phyloP scores from a whole-genome alignment of 495 filamentous ascomycete species.

The Talaromyces adpressus region DNA sequence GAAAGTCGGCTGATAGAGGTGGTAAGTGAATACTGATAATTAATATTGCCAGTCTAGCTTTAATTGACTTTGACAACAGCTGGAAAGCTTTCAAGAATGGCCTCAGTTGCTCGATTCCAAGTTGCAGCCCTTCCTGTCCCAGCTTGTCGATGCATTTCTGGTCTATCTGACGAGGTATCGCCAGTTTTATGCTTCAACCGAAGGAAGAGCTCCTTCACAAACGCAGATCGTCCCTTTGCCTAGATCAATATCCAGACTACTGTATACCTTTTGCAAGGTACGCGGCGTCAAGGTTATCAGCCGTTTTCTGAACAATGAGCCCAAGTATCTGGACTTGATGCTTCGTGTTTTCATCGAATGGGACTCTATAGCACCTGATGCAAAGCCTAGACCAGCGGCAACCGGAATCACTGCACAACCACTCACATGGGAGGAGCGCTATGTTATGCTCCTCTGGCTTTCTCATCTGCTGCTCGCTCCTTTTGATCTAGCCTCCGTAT shows the following conservation, averaged over 20 bases:
- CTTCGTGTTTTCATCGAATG: conserved; percentile 57
- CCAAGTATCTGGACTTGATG: conserved; percentile 71
- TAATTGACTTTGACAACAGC: conserved; percentile 33
- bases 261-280: conserved; percentile 93
- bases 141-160: conserved; percentile 67
- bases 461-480: conserved; percentile 89
- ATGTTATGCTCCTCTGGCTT: conserved; percentile 85
- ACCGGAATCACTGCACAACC: conserved; percentile 13
- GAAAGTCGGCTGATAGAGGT: conserved; percentile 36
- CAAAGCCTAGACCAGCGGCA: conserved; percentile 5
- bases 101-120: conserved; percentile 93
- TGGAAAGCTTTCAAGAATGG: conserved; percentile 92
- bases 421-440: conserved; percentile 80
- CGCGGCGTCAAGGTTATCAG: conserved; percentile 88
- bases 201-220: conserved; percentile 17
- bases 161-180: conserved; percentile 47
- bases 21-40: conserved; percentile 20
- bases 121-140: conserved; percentile 64
- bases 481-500: conserved; percentile 84
- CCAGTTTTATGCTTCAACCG: conserved; percentile 27
- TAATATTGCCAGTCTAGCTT: not conserved
- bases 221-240: conserved; percentile 46
- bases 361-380: conserved; percentile 20
- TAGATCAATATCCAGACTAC: conserved; percentile 63
- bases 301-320: conserved; percentile 83